Conservation (phyloP, 495 filamentous ascomycete species). For the Aspergillus wentii region DNA sequence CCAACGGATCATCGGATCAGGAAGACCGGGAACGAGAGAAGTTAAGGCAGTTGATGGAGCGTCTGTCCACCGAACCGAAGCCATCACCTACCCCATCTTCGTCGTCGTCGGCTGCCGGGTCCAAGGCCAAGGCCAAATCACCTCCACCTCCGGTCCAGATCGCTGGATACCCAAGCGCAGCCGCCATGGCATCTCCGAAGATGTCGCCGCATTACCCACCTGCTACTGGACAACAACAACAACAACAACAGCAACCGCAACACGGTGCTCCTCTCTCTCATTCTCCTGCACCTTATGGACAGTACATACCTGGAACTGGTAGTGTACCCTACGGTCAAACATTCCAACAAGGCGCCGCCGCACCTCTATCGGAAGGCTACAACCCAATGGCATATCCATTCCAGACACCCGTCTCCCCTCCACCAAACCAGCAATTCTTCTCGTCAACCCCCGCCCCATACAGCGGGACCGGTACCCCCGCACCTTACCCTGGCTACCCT, state of each 20-base stretch:
- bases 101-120: constrained; percentile 35
- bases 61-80: constrained; percentile 75
- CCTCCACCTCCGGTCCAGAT: constrained; percentile 41
- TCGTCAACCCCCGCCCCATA: constrained; percentile 34
- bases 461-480: constrained; percentile 28
- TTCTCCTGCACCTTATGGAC: constrained; percentile 39
- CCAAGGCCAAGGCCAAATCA: constrained; percentile 34
- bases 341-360: constrained; percentile 44
- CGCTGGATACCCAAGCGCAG: constrained; percentile 32
- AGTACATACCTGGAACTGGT: constrained; percentile 27
- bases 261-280: constrained; percentile 30
- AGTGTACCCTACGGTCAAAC: constrained; percentile 23
- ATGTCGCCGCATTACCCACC: constrained; percentile 48
- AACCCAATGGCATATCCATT: constrained; percentile 53
- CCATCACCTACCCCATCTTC: constrained; percentile 36
- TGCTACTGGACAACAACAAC: constrained; percentile 17
- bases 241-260: background rate
- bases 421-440: constrained; percentile 40
- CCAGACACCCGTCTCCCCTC: constrained; percentile 41
- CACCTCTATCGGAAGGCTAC: constrained; percentile 44
- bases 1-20: constrained; percentile 61
- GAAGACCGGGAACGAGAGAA: constrained; percentile 84
- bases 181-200: constrained; percentile 30
- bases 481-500: constrained; percentile 28
- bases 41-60: constrained; percentile 86